phyloP scores from a whole-genome alignment of 1,284 basidiomycete species.

The Cutaneotrichosporon sp. region DNA sequence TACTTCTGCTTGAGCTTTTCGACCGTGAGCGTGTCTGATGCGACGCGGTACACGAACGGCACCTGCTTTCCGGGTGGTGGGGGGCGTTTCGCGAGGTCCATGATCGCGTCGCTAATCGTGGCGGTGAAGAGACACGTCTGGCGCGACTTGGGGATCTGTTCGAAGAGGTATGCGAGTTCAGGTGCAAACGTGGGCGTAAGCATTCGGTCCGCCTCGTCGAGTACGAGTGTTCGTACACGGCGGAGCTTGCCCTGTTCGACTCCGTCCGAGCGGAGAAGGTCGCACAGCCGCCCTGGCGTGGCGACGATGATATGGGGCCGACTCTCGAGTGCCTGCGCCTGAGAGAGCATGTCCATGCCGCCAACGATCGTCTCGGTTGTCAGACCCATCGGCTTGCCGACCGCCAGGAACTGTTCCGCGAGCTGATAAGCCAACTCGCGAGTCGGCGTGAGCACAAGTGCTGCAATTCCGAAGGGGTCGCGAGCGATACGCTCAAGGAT shows the following conservation, averaged over 20 bases:
- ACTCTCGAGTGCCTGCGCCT: slow-evolving; percentile 80
- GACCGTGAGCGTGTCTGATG: slow-evolving; percentile 75
- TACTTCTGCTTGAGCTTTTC: slow-evolving; percentile 82
- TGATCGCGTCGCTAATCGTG: slow-evolving; percentile 84
- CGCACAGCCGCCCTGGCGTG: slow-evolving; percentile 92
- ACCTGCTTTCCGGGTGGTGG: slow-evolving; percentile 78
- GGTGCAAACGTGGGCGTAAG: slow-evolving; percentile 86
- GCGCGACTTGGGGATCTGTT: slow-evolving; percentile 73
- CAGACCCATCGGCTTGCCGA: slow-evolving; percentile 77
- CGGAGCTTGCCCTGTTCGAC: slow-evolving; percentile 77
- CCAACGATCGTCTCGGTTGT: slow-evolving; percentile 89
- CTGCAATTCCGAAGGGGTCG: slow-evolving; percentile 92
- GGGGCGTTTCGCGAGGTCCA: slow-evolving; percentile 69
- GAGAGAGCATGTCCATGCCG: slow-evolving; percentile 97
- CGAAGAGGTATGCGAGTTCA: slow-evolving; percentile 78
- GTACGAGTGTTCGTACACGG: slow-evolving; percentile 80
- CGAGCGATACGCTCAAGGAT: slow-evolving; percentile 83
- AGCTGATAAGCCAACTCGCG: slow-evolving; percentile 96
- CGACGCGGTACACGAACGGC: slow-evolving; percentile 84
- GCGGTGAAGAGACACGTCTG: slow-evolving; percentile 98
- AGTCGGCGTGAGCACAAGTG: slow-evolving; percentile 89
- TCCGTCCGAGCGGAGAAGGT: slow-evolving; percentile 76
- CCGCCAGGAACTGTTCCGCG: slow-evolving; percentile 89
- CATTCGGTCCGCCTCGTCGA: slow-evolving; percentile 95
- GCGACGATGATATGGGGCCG: slow-evolving; percentile 93